Base-by-base conservation (phyloP, 2,329 filamentous ascomycete species). In the Triangularia setosa region DNA sequence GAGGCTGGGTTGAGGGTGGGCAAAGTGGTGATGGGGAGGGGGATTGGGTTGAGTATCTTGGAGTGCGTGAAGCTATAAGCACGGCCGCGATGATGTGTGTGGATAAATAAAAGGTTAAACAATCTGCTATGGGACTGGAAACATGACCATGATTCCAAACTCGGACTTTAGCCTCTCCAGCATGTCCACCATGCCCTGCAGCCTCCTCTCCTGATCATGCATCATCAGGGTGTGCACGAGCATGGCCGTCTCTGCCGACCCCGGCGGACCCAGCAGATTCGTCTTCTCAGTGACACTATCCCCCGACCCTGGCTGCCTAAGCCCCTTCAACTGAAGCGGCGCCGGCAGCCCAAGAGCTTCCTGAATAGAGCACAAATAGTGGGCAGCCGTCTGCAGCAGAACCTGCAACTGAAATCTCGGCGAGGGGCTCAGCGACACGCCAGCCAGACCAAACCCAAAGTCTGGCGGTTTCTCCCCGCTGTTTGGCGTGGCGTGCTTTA, bases 1-100 rank as follows among this genome's bases (percentile, higher is more conserved):
- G 60, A 63, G 53, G 73, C 72, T 2, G 75, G 73, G 6, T 60
- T 77, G 40, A 67, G 48, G 61, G 70, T 77, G n/a, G 58, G 65
- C 14, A 64, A 68, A 30, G 67, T 73, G 55, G 9, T 65, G 60
- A 33, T 33, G 30, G 30, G 30, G 7, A 33, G 12, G 30, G 30
- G 30, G 30, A 33, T 33, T 3, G 30, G 30, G 30, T 7, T 33
- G 30, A 33, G 30, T 33, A 33, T 33, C 11, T 33, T 33, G 30
- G 30, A 33, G 30, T 33, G 30, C n/a, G n/a, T 33, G 30, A 33
- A 33, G 30, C 5, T 9, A 9, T 33, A n/a, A n/a, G n/a, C n/a
- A n/a, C n/a, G n/a, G n/a, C n/a, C n/a, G n/a, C n/a, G n/a, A n/a
- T n/a, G n/a, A n/a, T n/a, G n/a, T n/a, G n/a, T n/a, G n/a, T n/a